phyloP scores from a whole-genome alignment of 148 eudicot genomes.

The Selenicereus undatus region DNA sequence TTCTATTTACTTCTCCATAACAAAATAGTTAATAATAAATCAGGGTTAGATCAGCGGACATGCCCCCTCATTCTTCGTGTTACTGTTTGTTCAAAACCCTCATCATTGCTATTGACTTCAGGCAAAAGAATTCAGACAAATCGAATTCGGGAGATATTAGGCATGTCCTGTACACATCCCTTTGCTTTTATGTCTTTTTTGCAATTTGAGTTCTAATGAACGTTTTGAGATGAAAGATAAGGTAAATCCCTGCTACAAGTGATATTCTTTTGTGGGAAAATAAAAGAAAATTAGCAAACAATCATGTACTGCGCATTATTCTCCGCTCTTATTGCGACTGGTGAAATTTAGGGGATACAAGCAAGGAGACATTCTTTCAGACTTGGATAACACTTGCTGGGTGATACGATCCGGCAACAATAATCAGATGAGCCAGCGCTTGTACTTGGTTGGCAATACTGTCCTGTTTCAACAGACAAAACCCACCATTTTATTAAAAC shows the following conservation, averaged over 20 bases:
- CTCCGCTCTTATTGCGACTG: background rate
- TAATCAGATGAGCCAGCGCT: background rate
- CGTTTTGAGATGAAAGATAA: background rate
- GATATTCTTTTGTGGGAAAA: background rate
- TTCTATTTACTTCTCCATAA: background rate
- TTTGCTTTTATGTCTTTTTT: no score
- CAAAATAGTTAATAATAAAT: background rate
- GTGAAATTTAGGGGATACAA: background rate
- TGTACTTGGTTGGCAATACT: background rate
- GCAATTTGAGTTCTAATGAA: no score
- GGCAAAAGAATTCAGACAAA: no score
- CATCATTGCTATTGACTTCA: no score
- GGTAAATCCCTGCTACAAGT: background rate
- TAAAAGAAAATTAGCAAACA: background rate
- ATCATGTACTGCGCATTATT: background rate
- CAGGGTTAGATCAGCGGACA: no score
- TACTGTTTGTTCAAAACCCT: no score
- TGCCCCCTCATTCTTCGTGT: no score
- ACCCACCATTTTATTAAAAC: background rate
- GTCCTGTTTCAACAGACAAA: background rate
- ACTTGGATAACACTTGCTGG: background rate
- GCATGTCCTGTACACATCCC: no score
- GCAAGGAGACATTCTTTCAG: background rate
- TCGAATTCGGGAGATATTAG: no score
- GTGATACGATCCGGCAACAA: background rate